Conservation (phyloP, 2,329 filamentous ascomycete species). For the Verticillium alfalfae region DNA sequence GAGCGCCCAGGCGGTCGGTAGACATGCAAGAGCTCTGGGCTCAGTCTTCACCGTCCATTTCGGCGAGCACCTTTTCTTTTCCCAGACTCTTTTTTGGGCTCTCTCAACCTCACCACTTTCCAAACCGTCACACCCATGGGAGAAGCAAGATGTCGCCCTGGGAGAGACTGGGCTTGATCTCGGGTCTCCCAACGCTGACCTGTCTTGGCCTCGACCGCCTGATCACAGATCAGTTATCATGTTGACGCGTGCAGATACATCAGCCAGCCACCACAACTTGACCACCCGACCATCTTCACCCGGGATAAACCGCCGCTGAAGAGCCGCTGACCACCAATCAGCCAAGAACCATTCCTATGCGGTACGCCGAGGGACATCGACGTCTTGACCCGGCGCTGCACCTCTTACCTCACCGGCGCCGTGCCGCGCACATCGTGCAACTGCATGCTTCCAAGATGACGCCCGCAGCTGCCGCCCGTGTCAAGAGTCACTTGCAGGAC, state of each 20-base stretch:
- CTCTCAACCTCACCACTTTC: neutral
- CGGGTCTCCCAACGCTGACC: neutral
- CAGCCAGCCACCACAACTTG: neutral
- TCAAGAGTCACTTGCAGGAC: neutral
- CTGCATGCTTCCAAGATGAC: neutral
- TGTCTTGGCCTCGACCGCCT: too few relatives aligned
- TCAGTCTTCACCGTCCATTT: neutral
- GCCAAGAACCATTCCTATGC: neutral
- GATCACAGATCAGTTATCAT: neutral
- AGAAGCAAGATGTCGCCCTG: too few relatives aligned
- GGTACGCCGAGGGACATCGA: neutral
- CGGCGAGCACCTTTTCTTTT: neutral
- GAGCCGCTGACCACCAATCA: neutral
- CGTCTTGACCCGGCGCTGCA: neutral
- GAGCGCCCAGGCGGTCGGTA: too few relatives aligned
- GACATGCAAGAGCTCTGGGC: neutral
- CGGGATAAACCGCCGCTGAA: neutral
- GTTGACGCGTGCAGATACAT: neutral
- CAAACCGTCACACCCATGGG: neutral
- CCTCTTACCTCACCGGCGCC: neutral
- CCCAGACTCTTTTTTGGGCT: neutral
- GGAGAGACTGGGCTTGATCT: too few relatives aligned
- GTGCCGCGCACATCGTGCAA: neutral
- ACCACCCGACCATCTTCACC: neutral
- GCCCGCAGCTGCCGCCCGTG: neutral